Conservation (phyloP, 495 filamentous ascomycete species). For the Choiromyces venosus region DNA sequence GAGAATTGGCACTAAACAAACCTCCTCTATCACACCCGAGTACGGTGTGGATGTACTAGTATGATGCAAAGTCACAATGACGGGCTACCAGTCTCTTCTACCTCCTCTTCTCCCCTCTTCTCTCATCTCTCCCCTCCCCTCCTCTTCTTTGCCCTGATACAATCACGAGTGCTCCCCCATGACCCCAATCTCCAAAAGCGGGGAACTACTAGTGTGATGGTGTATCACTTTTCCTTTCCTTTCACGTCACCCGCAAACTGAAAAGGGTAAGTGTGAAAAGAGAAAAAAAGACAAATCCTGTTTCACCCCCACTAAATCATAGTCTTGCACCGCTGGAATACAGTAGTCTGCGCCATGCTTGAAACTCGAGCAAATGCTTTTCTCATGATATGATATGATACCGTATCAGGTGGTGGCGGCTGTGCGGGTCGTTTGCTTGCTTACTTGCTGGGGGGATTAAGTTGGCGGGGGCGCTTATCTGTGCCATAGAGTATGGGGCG, state of each 20-base stretch:
- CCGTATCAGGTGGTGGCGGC: conserved; percentile 1
- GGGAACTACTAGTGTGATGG: background rate
- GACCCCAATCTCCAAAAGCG: background rate
- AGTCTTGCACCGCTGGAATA: background rate
- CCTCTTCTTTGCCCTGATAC: background rate
- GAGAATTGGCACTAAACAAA: background rate
- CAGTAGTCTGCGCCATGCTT: background rate
- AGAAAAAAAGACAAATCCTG: background rate
- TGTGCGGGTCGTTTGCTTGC: background rate
- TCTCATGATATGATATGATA: background rate
- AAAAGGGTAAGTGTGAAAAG: background rate
- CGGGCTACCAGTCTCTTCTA: background rate
- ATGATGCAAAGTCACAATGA: background rate
- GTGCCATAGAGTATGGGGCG: background rate
- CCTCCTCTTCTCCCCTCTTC: background rate
- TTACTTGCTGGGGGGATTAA: background rate
- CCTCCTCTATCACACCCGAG: background rate
- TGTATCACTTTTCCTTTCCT: background rate
- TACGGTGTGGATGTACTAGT: background rate
- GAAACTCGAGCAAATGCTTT: background rate
- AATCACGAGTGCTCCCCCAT: background rate
- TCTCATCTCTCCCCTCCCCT: background rate
- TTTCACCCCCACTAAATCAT: background rate
- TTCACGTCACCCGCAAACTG: background rate
- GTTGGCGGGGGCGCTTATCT: background rate